Base-by-base conservation (phyloP, 768 basidiomycete species). In the Leucocoprinus birnbaumii region DNA sequence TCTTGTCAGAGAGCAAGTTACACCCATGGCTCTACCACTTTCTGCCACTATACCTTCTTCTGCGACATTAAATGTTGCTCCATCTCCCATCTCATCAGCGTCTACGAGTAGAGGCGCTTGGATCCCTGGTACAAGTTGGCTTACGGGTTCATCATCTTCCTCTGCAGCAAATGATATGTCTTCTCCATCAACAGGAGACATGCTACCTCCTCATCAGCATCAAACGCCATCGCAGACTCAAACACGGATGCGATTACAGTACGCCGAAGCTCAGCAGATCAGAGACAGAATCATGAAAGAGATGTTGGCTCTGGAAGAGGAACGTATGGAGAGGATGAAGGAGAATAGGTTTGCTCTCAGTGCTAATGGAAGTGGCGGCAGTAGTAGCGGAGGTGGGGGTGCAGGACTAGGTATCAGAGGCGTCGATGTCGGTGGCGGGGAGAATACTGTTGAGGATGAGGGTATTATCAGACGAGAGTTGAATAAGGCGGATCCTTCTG, bases 241-340 rank as follows among this genome's bases (percentile, higher is more conserved):
- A 5, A 71, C 71, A 16, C 83, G 91, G 35, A 85, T 87, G 78
- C 87, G 82, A 49, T 74, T 99, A 21, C 87, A 91, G 58, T 77
- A 84, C 16, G 75, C 85, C 2, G 94, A 98, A 68, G 96, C 95
- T 3, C 79, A 89, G 0, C 89, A 89, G 1, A 99, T 99, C 61
- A 83, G 93, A 14, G 89, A 94, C 61, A 81, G 94, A 19, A 99
- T 99, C 58, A 99, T 99, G 97, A 85, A 89, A 62, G 97, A 99
- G 77, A 99, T 99, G 97, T 77, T 98, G 59, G 79, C 93, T 21
- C 74, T 99, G 24, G 97, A 99, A 70, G 95, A 98, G 66, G 94
- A 98, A 68, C 83, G 97, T 22, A 95, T 99, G 86, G 84, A 89
- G 57, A 82, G 94, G 18, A 98, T 96, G 95, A 79, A 80, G 55